These are phyloP conservation scores for Bretschneidera sinensis DNA, from an alignment of 345 rosid species.

Conservation along the genomic window DNA sequence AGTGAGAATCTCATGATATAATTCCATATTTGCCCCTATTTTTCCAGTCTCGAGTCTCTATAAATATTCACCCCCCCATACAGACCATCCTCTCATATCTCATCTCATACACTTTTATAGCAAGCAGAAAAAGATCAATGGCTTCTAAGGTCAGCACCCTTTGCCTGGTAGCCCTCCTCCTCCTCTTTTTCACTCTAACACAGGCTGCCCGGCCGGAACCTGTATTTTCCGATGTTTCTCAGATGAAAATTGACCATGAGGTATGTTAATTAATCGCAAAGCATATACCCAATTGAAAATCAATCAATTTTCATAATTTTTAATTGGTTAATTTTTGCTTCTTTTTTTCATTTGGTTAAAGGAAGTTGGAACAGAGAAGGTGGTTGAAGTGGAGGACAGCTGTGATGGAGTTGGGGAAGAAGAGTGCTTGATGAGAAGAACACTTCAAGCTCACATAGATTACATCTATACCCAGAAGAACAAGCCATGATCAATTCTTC, in stretches of 20 bases:
- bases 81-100: no score
- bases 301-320: no score
- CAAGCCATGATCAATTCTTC: conserved; percentile 19
- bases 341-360: no score
- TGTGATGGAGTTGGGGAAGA: conserved; percentile 50
- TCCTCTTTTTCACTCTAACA: conserved; percentile 11
- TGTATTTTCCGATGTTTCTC: not conserved
- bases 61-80: not conserved
- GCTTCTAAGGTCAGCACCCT: conserved; percentile 17
- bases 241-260: conserved; percentile 4
- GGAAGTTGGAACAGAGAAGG: no score
- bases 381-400: conserved; percentile 25
- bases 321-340: no score
- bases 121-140: conserved; percentile 15
- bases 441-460: conserved; percentile 43
- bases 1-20: not conserved
- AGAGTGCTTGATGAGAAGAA: conserved; percentile 47
- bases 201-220: conserved; percentile 20
- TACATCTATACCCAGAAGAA: conserved; percentile 47
- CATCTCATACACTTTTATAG: no score
- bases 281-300: no score
- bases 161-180: conserved; percentile 17
- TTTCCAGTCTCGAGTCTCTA: not conserved
- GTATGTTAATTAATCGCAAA: no score
- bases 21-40: not conserved